phyloP scores from a whole-genome alignment of 768 basidiomycete genomes.

The Multifurca ochricompacta region DNA sequence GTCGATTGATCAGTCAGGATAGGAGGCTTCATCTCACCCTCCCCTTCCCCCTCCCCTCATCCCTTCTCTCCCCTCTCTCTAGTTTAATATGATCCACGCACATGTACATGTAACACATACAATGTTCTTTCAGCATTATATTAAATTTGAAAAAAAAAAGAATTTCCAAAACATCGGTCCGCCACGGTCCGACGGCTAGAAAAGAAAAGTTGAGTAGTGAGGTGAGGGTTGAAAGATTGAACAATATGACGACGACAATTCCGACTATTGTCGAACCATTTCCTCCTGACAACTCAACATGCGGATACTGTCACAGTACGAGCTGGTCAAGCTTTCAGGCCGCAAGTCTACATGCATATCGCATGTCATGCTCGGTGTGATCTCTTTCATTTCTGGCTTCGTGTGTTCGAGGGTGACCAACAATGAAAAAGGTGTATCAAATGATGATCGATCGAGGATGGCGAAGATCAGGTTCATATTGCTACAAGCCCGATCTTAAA shows the following conservation, averaged over 20 bases:
- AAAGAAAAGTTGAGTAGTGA: too few relatives aligned
- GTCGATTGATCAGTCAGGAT: neutral
- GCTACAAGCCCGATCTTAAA: conserved; percentile 82
- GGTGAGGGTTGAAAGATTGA: too few relatives aligned
- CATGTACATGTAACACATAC: conserved; percentile 15
- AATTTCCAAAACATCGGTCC: neutral
- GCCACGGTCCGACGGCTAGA: neutral
- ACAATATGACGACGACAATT: neutral
- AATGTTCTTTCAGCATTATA: too few relatives aligned
- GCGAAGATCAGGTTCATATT: conserved; percentile 75
- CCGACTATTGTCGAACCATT: conserved; percentile 2
- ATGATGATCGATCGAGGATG: conserved; percentile 79
- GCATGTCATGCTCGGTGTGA: conserved; percentile 19
- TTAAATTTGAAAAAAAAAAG: too few relatives aligned
- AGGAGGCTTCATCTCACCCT: conserved; percentile 2
- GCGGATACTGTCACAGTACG: conserved; percentile 2
- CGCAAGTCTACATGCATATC: conserved; percentile 7
- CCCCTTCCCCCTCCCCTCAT: neutral
- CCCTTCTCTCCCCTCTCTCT: neutral
- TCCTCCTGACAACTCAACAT: conserved; percentile 1
- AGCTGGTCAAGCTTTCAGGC: neutral
- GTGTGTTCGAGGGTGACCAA: neutral
- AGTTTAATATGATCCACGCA: conserved; percentile 3
- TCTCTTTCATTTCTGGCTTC: too few relatives aligned
- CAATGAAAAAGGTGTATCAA: conserved; percentile 70